A percentile compares a stretch with the other conserved stretches of the same genome.
Conservation (phyloP, 2,329 filamentous ascomycete species). For the Aspergillus amoenus region DNA sequence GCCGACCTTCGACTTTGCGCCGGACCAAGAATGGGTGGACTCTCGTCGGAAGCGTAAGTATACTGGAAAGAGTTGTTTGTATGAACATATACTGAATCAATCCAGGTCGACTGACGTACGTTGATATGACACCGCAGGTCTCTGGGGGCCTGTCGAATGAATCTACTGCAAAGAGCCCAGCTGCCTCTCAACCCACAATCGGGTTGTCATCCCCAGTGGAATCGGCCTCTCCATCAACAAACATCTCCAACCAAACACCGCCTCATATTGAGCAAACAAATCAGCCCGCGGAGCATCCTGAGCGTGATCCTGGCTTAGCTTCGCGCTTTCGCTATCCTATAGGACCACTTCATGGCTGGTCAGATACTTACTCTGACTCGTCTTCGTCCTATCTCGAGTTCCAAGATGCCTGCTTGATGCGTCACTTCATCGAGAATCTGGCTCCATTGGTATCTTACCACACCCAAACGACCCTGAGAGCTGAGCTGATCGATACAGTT, state of each 20-base stretch:
- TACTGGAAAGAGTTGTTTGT: background rate
- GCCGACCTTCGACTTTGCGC: conserved; percentile 4
- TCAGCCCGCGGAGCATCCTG: background rate
- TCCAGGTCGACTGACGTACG: background rate
- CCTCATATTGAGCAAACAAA: background rate
- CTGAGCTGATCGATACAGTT: conserved; percentile 1
- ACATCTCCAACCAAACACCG: background rate
- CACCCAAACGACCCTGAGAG: too few species aligned
- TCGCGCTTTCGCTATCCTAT: background rate
- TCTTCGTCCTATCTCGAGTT: conserved; percentile 1
- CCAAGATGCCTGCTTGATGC: conserved; percentile 7
- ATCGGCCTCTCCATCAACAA: background rate
- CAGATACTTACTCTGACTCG: conserved; percentile 1
- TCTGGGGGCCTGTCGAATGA: background rate
- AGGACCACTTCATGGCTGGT: conserved; percentile 1
- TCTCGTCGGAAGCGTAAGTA: background rate
- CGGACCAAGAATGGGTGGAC: conserved; percentile 7
- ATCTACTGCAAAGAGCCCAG: background rate
- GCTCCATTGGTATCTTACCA: background rate
- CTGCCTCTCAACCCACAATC: background rate
- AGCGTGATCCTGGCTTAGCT: background rate
- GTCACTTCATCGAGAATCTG: conserved; percentile 6
- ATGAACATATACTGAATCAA: background rate
- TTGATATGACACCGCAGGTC: background rate
- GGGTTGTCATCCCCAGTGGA: background rate